These are phyloP conservation scores for Annona squamosa DNA, from an alignment of 164 flowering plant genomes.

Conservation along the genomic window DNA sequence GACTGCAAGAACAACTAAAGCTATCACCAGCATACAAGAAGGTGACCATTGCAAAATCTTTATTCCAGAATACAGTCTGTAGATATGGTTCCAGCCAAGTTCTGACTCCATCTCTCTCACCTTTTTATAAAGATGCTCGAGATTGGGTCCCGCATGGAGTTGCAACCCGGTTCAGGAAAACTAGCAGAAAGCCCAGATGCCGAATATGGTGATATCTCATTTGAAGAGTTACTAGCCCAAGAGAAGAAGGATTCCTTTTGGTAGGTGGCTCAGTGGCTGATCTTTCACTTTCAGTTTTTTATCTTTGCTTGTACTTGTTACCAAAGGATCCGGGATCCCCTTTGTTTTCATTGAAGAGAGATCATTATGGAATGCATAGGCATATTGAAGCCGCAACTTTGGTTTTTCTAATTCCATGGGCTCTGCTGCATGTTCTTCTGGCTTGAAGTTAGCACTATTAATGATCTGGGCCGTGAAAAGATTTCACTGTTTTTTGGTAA, in stretches of 20 bases:
- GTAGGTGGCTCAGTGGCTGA: conserved; percentile 27
- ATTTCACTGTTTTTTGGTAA: background rate
- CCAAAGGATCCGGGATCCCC: background rate
- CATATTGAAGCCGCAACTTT: background rate
- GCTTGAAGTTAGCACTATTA: background rate
- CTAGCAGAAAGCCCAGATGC: conserved; percentile 31
- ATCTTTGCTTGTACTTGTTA: background rate
- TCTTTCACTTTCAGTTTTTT: background rate
- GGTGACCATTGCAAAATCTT: conserved; percentile 31
- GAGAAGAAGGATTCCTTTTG: conserved; percentile 85
- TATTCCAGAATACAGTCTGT: background rate
- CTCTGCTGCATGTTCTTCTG: background rate
- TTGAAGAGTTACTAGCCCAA: conserved; percentile 74
- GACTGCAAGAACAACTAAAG: conserved; percentile 81
- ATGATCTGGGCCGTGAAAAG: background rate
- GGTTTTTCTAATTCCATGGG: background rate
- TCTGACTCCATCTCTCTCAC: conserved; percentile 3
- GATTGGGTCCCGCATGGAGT: conserved; percentile 50
- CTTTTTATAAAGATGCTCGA: conserved; percentile 54
- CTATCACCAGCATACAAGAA: conserved; percentile 84
- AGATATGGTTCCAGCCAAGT: background rate
- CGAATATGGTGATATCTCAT: conserved; percentile 54
- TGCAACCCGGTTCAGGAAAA: conserved; percentile 39
- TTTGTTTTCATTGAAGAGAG: background rate
- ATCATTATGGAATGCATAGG: background rate